Percentiles rank a stretch among this genome's conserved stretches.
phyloP scores from a whole-genome alignment of 1,284 basidiomycete genomes.

The Irpex sp. region DNA sequence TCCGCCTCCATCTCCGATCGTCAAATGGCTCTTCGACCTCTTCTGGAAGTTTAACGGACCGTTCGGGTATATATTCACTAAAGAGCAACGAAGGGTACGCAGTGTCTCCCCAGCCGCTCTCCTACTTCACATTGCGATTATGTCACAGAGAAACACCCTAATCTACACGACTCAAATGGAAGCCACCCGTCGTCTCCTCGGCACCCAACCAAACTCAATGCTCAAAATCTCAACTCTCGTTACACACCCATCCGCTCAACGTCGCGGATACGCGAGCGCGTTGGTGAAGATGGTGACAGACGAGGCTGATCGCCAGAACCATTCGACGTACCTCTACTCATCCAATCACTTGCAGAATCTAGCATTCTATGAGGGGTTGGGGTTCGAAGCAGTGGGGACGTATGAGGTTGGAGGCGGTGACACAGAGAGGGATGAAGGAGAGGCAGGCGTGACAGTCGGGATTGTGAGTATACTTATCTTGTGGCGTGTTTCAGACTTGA shows the following conservation, averaged over 20 bases:
- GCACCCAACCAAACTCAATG: not conserved
- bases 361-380: not conserved
- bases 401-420: not conserved
- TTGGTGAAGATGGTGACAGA: not conserved
- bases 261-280: constrained; percentile 1
- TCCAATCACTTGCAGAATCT: not conserved
- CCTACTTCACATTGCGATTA: not conserved
- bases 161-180: not conserved
- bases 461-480: not conserved
- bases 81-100: not conserved
- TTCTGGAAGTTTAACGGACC: not conserved
- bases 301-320: not conserved
- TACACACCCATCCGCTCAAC: not conserved
- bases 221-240: not conserved
- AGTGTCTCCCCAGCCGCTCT: not conserved
- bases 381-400: not conserved
- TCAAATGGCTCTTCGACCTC: not conserved
- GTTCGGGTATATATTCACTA: not conserved
- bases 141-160: not conserved
- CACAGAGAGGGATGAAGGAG: not conserved
- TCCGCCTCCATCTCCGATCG: not conserved
- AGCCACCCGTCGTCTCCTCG: not conserved
- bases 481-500: too few species aligned
- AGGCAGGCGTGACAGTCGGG: not conserved
- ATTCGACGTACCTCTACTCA: not conserved